These are phyloP conservation scores for Chenopodium suecicum DNA, from an alignment of 148 eudicot genomes.

Conservation along the genomic window DNA sequence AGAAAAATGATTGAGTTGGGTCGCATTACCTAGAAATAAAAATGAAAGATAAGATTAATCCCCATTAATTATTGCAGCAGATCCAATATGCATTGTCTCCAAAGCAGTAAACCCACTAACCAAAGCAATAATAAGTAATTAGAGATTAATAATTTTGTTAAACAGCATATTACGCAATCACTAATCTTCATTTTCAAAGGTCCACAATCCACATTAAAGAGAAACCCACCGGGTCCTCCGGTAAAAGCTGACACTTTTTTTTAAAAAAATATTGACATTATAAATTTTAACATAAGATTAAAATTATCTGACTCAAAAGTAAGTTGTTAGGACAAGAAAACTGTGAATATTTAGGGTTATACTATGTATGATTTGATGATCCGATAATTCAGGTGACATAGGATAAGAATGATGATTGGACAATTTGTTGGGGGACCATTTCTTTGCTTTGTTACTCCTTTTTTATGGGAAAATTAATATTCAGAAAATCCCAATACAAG, in stretches of 20 bases:
- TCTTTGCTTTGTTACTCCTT: background rate
- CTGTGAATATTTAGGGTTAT: background rate
- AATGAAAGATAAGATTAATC: constrained; percentile 18
- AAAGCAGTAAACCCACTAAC: constrained; percentile 12
- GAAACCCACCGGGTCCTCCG: constrained; percentile 7
- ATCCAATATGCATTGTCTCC: constrained; percentile 22
- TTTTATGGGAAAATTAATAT: too few species aligned
- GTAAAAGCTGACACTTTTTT: constrained; percentile 7
- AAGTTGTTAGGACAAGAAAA: background rate
- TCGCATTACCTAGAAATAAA: constrained; percentile 9
- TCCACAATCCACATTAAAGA: constrained; percentile 9
- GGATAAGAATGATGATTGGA: constrained; percentile 14
- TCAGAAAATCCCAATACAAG: background rate
- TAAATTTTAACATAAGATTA: background rate
- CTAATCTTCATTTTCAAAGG: background rate
- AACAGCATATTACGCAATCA: constrained; percentile 13
- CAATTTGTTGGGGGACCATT: background rate
- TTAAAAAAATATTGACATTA: too few species aligned
- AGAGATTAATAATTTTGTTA: background rate
- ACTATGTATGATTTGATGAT: background rate
- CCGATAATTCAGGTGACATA: constrained; percentile 4
- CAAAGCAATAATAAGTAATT: constrained; percentile 7
- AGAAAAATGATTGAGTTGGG: constrained; percentile 16
- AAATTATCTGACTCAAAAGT: background rate
- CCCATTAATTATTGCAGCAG: background rate